These are phyloP conservation scores for Blastobotrys mokoenaii DNA, from an alignment of 805 yeast genomes.

Conservation along the genomic window DNA sequence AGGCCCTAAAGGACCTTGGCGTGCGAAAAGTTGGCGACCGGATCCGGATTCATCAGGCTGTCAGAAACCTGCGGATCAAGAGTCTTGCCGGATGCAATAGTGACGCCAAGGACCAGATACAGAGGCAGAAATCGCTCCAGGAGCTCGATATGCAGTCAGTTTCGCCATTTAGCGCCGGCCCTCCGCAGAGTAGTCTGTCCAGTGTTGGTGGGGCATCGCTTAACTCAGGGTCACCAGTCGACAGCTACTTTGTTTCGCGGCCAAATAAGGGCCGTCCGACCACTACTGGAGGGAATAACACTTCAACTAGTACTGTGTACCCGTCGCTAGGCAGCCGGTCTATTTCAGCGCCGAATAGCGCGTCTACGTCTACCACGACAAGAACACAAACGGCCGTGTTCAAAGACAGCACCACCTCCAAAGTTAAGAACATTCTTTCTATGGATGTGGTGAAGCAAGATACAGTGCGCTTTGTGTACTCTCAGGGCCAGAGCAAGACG, in stretches of 20 bases:
- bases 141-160: constrained; percentile 13
- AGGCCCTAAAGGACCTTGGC: constrained; percentile 64
- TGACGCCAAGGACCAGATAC: not conserved
- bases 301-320: not conserved
- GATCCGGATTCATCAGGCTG: constrained; percentile 53
- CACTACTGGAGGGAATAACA: not conserved
- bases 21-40: constrained; percentile 77
- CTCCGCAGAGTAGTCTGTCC: not conserved
- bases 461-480: constrained; percentile 58
- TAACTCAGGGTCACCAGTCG: constrained; percentile 4
- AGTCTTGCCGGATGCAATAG: not conserved
- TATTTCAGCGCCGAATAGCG: not conserved
- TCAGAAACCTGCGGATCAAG: constrained; percentile 36
- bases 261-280: not conserved
- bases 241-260: constrained; percentile 6
- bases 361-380: not conserved
- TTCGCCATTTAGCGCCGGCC: constrained; percentile 15
- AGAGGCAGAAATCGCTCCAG: constrained; percentile 7
- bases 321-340: not conserved
- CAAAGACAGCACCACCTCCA: constrained; percentile 6
- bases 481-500: constrained; percentile 61
- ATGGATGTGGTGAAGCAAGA: constrained; percentile 30
- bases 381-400: constrained; percentile 13
- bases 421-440: constrained; percentile 26
- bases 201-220: no score